These are phyloP conservation scores for Chlorella sp. DNA, from an alignment of 139 green algal genomes.

Conservation along the genomic window DNA sequence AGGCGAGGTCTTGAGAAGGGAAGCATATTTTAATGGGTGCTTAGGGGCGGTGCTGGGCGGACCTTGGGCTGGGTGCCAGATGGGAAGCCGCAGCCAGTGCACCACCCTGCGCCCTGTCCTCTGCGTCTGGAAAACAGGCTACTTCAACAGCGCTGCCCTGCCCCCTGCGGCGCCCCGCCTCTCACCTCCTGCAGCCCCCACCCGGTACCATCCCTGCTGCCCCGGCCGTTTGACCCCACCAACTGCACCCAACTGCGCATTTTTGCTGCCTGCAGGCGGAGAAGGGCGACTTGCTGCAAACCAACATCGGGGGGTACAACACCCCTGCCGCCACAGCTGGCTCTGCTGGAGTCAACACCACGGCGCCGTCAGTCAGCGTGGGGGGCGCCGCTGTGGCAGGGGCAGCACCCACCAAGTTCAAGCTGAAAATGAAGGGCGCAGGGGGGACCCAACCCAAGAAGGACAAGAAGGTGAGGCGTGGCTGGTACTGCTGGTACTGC, in stretches of 20 bases:
- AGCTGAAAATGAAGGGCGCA: constrained; percentile 28
- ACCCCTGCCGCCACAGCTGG: background rate
- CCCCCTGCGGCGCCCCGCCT: background rate
- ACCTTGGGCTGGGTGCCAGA: no score
- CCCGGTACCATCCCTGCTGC: no score
- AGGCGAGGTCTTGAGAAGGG: no score
- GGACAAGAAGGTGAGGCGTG: constrained; percentile 9
- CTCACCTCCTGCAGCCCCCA: no score
- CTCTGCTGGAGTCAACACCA: background rate
- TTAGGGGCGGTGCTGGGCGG: no score
- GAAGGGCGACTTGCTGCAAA: constrained; percentile 4
- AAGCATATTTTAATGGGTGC: no score
- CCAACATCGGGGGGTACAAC: constrained; percentile 6
- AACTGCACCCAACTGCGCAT: background rate
- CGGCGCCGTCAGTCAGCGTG: background rate
- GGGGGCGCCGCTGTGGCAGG: background rate
- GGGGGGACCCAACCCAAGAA: no score
- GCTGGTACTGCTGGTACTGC: background rate
- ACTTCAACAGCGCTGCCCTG: no score
- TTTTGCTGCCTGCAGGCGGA: constrained; percentile 1
- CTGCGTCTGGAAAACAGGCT: background rate
- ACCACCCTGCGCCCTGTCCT: no score
- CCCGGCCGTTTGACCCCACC: no score
- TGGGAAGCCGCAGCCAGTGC: no score
- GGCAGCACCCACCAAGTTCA: background rate